Evolutionary conservation across 2,329 filamentous ascomycete genomes (phyloP).

Genomic region (Scedosporium aurantiacum): DNA sequence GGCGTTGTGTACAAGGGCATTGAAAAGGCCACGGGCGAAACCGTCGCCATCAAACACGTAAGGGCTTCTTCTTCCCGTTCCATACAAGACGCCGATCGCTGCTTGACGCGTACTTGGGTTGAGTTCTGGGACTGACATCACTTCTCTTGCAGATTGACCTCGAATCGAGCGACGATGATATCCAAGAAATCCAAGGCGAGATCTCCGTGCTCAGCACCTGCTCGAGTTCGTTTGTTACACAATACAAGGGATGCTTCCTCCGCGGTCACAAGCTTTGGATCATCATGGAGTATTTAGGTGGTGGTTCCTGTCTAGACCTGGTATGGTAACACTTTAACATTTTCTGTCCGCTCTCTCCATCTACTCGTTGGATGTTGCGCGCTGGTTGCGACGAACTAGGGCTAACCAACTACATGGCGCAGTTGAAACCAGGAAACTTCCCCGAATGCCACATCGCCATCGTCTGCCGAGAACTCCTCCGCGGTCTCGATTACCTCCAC

Average conservation of each 20-base stretch:
- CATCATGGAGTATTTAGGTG: conserved; percentile 95
- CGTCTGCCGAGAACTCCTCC: conserved; percentile 80
- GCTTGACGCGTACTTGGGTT: neutral
- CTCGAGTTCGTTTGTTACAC: conserved; percentile 84
- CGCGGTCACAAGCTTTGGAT: conserved; percentile 97
- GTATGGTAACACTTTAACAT: conserved; percentile 38
- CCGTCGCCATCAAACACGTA: conserved; percentile 95
- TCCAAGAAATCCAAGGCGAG: conserved; percentile 95
- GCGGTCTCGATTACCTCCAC: conserved; percentile 87
- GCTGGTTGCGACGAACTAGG: neutral
- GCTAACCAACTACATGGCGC: conserved; percentile 6
- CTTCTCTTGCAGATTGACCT: conserved; percentile 71
- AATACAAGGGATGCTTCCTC: conserved; percentile 95
- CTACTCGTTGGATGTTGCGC: neutral
- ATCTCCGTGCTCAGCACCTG: conserved; percentile 93
- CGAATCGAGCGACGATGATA: conserved; percentile 96
- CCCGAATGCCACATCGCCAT: conserved; percentile 86
- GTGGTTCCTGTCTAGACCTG: conserved; percentile 88
- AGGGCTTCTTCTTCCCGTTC: conserved; percentile 21
- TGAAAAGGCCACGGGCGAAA: conserved; percentile 78
- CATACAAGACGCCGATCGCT: neutral
- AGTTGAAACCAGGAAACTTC: conserved; percentile 86
- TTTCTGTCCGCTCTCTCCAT: conserved; percentile 10
- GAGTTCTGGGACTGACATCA: neutral
- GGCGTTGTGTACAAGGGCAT: conserved; percentile 96